Evolutionary conservation across 208 protist species (phyloP).

Genomic region (Crithidia expoeki): DNA sequence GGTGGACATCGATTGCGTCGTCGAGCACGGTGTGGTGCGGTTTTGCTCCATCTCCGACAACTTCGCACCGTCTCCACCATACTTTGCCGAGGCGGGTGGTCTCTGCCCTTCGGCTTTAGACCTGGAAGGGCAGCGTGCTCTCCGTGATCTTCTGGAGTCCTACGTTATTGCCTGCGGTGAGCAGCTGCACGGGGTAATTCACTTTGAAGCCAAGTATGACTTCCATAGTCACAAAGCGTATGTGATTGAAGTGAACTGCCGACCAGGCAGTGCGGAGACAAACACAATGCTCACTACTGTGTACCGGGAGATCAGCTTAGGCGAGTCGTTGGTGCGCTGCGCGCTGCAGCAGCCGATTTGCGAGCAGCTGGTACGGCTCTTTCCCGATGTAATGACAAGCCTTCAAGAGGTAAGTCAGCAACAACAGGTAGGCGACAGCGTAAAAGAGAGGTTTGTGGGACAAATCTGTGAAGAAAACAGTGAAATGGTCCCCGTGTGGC

Average conservation of each 20-base stretch:
- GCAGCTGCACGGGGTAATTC: slow-evolving; percentile 65
- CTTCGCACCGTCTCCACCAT: slow-evolving; percentile 57
- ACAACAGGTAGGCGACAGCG: too few relatives aligned
- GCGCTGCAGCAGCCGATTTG: slow-evolving; percentile 51
- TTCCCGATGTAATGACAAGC: slow-evolving; percentile 26
- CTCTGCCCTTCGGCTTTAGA: slow-evolving; percentile 51
- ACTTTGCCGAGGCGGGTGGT: slow-evolving; percentile 76
- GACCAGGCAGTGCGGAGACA: slow-evolving; percentile 84
- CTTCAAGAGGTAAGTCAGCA: neutral
- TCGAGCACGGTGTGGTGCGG: slow-evolving; percentile 60
- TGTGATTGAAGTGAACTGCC: slow-evolving; percentile 88
- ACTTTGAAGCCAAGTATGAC: slow-evolving; percentile 90
- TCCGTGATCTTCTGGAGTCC: slow-evolving; percentile 53
- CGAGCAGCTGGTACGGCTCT: slow-evolving; percentile 43
- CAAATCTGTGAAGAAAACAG: too few relatives aligned
- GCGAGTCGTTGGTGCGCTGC: slow-evolving; percentile 71
- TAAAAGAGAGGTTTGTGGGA: too few relatives aligned
- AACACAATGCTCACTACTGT: slow-evolving; percentile 59
- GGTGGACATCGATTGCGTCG: slow-evolving; percentile 80
- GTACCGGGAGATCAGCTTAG: slow-evolving; percentile 66
- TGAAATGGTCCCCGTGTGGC: slow-evolving; percentile 28
- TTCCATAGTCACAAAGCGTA: slow-evolving; percentile 36
- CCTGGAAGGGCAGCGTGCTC: slow-evolving; percentile 26
- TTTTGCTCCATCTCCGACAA: slow-evolving; percentile 85
- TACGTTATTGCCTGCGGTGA: slow-evolving; percentile 43